Evolutionary conservation across 805 yeast genomes (phyloP).

Genomic region (Saccharomycopsis microspora): DNA sequence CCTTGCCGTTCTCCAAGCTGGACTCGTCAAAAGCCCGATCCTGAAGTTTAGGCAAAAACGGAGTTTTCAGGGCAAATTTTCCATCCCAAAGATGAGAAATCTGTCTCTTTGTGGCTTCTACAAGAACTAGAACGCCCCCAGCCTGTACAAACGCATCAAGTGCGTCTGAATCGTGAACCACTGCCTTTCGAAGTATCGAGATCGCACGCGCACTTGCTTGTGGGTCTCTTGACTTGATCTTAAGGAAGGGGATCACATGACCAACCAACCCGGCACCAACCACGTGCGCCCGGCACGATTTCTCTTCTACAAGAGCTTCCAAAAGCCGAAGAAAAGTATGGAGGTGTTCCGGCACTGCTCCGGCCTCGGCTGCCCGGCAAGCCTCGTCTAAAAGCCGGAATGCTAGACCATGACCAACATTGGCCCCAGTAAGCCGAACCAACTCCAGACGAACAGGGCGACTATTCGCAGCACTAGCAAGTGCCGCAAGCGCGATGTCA

Average conservation of each 20-base stretch:
- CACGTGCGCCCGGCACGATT: no score
- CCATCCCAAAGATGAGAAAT: not conserved
- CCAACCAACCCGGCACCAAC: no score
- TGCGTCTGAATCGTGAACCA: no score
- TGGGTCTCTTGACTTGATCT: no score
- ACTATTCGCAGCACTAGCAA: constrained; percentile 58
- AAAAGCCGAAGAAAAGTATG: no score
- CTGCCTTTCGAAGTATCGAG: no score
- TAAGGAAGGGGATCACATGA: no score
- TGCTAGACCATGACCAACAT: constrained; percentile 74
- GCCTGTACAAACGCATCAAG: no score
- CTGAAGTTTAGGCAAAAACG: not conserved
- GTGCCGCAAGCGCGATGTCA: constrained; percentile 23
- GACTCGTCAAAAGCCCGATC: constrained; percentile 1
- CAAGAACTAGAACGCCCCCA: not conserved
- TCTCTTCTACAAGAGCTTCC: no score
- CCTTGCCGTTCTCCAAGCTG: constrained; percentile 20
- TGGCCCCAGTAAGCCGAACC: constrained; percentile 69
- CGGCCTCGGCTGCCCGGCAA: constrained; percentile 35
- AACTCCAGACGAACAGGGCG: constrained; percentile 68
- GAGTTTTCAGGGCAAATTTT: constrained; percentile 18
- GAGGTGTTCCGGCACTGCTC: constrained; percentile 13
- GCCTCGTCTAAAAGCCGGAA: constrained; percentile 62
- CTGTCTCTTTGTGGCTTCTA: not conserved
- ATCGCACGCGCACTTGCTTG: no score